Evolutionary conservation across 495 filamentous ascomycete species (phyloP).

Genomic region (Hyaloscypha variabilis): DNA sequence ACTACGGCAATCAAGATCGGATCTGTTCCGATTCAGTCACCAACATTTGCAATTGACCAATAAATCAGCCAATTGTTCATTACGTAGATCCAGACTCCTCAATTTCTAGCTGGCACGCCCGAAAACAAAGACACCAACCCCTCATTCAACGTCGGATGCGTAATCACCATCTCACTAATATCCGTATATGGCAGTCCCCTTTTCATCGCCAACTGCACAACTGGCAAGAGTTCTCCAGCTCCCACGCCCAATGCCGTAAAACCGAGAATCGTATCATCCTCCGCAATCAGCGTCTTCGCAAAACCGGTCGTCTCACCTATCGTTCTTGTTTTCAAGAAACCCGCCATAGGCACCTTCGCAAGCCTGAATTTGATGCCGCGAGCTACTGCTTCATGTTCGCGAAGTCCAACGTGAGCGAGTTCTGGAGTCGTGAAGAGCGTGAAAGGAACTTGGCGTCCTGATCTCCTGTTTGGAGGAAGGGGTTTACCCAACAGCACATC

Average conservation of each 20-base stretch:
- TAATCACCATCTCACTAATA: slow-evolving; percentile 21
- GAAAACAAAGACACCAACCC: slow-evolving; percentile 16
- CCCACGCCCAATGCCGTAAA: slow-evolving; percentile 20
- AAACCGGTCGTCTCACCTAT: background rate
- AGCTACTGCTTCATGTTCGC: background rate
- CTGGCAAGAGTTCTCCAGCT: slow-evolving; percentile 20
- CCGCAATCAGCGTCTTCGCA: background rate
- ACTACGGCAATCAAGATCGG: no score
- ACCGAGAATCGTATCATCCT: slow-evolving; percentile 18
- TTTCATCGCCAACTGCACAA: slow-evolving; percentile 23
- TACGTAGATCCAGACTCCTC: background rate
- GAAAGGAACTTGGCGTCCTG: background rate
- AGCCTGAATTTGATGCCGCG: background rate
- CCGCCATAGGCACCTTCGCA: background rate
- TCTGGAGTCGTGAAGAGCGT: slow-evolving; percentile 5
- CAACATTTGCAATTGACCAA: no score
- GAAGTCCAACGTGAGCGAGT: background rate
- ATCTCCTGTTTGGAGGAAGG: background rate
- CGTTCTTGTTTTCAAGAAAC: background rate
- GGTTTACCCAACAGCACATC: background rate
- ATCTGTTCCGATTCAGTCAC: no score
- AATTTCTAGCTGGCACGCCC: slow-evolving; percentile 4
- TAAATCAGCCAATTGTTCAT: no score
- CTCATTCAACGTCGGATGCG: slow-evolving; percentile 21
- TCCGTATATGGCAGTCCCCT: slow-evolving; percentile 15